Evolutionary conservation across 2,329 filamentous ascomycete genomes (phyloP).

Genomic region (Diaporthe velutina): DNA sequence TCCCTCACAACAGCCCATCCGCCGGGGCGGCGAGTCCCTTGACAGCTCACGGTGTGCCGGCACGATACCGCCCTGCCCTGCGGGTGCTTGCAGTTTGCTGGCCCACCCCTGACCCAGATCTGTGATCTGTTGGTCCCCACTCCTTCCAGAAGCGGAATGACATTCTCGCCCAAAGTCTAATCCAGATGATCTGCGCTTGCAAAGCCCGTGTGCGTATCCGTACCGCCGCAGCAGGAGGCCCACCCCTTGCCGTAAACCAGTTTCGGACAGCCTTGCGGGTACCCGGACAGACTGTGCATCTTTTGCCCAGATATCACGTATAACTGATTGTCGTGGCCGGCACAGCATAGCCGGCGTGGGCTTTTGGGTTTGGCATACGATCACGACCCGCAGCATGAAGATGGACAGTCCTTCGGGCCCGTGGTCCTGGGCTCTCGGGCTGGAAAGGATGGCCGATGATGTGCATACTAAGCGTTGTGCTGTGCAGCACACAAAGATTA

Average conservation of each 20-base stretch:
- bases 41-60: conserved; percentile 13
- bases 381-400: neutral
- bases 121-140: conserved; percentile 31
- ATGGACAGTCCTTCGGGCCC: neutral
- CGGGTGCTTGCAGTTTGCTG: conserved; percentile 8
- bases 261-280: conserved; percentile 23
- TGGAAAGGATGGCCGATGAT: conserved; percentile 14
- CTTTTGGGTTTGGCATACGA: neutral
- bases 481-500: neutral
- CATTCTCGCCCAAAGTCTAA: conserved; percentile 31
- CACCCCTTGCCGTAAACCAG: conserved; percentile 6
- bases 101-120: conserved; percentile 27
- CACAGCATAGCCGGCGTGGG: neutral
- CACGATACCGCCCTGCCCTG: conserved; percentile 15
- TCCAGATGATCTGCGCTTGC: conserved; percentile 27
- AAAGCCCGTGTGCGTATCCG: conserved; percentile 28
- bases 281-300: neutral
- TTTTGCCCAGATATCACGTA: neutral
- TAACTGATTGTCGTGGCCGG: neutral
- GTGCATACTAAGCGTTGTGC: neutral
- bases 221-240: conserved; percentile 3
- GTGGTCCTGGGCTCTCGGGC: conserved; percentile 19
- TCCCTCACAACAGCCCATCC: neutral
- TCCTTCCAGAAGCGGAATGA: conserved; percentile 32
- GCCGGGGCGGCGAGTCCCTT: neutral